Evolutionary conservation across 441 rosid species (phyloP), one percentile per base, ranked within the genome.

Genomic region (Aquilaria agallochum): DNA sequence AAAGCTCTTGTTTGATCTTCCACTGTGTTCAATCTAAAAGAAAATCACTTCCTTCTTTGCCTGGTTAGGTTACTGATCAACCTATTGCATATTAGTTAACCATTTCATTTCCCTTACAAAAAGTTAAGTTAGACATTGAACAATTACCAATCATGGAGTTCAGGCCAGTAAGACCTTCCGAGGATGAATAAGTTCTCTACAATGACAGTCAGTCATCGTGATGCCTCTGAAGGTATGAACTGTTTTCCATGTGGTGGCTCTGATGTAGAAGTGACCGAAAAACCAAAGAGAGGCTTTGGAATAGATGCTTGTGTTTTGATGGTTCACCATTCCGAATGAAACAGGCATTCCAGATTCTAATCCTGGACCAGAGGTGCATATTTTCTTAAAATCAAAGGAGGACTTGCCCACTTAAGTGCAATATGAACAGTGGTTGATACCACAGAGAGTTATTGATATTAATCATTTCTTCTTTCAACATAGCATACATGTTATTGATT

Each of bases 121-220:
- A 62, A 56, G 34, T 75, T 77, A 84, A 90, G 96, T 72, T 93
- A 76, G 96, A 94, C 78, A 86, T 94, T 71, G 95, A 94, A 70
- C 78, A 90, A 60, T 74, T 94, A 52, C 13, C 98, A 50, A 94
- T 94, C 90, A 94, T 90, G 62, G 87, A 85, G 76, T 90, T 94
- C 44, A 95, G 98, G 98, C 90, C 79, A 78, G 86, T 59, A 50
- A 58, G 7, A 13, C 12, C 55, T 67, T 0, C 55, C 15, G 55
- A 53, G 27, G 62, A 20, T 46, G 6, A 27, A 1, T 46, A 11
- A 27, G 3, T 50, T 49, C 40, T 36, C 30, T 9, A 27, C 44
- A 20, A 53, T 59, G 1, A 40, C 50, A 9, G 36, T 56, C 55
- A 62, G 52, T 48, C 31, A 59, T 27, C 65, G 27, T 4, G 3